Base-by-base conservation (phyloP, 2,329 filamentous ascomycete genomes). In the Aulographum hederae region DNA sequence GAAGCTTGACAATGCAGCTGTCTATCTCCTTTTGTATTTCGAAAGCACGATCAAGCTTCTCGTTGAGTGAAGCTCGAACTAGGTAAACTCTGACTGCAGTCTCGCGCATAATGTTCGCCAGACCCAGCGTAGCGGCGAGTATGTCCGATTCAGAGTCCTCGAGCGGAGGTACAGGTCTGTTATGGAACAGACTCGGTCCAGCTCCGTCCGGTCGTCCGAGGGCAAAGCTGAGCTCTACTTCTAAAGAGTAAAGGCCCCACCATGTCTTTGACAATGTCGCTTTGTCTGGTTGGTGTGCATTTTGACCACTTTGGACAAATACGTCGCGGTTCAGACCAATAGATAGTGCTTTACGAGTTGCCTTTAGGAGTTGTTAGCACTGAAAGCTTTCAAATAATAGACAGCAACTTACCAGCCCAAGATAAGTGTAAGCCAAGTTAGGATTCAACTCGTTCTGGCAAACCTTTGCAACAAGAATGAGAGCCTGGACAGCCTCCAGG, bases 391-490 rank as follows among this genome's bases (percentile, higher is more conserved):
- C n/a, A n/a, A n/a, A n/a, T n/a, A n/a, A n/a, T n/a, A n/a, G n/a
- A n/a, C n/a, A n/a, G n/a, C n/a, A n/a, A n/a, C n/a, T n/a, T n/a
- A n/a, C 60, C 15, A 60, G 48, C 0, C 60, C 60, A 6, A 61
- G 50, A 33, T 61, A 63, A 44, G 61, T 60, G 33, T 63, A 64
- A 3, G 60, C 54, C 38, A 47, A 46, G 35, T 63, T 57, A 4
- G 57, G 57, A 31, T 61, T 61, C 4, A 64, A 46, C 36, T 63
- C 58, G 31, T 63, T 61, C 34, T 63, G 60, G 37, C 58, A 63
- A 3, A 63, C 51, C 39, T 63, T 62, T 5, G 58, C 57, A 50
- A 64, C 51, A 5, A 63, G 47, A 36, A 63, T 58, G 20, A 59
- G 51, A 27, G 56, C 58, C 33, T 64, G 60, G 3, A 63, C 57